Evolutionary conservation across 345 rosid genomes (phyloP).

Genomic region (sweet orange (Citrus sinensis)): DVS_A1.0 CM039161.1:6384501-6385000

Average conservation of each 20-base stretch:
- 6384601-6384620: neutral
- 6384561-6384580: neutral
- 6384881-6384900: neutral
- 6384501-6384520: neutral
- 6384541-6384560: neutral
- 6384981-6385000: slow-evolving; percentile 75
- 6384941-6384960: slow-evolving; percentile 80
- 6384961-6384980: slow-evolving; percentile 84
- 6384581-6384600: neutral
- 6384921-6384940: slow-evolving; percentile 38
- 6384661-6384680: neutral
- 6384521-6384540: neutral
- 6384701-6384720: neutral
- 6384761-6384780: neutral
- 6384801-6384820: neutral
- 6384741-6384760: neutral
- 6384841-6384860: no score
- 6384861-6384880: neutral
- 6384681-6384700: neutral
- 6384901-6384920: neutral
- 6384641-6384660: neutral
- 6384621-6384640: neutral
- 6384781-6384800: neutral
- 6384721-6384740: neutral
- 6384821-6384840: neutral